phyloP scores from a whole-genome alignment of 2,329 filamentous ascomycete genomes.

The Colletotrichum orchidophilum region DNA sequence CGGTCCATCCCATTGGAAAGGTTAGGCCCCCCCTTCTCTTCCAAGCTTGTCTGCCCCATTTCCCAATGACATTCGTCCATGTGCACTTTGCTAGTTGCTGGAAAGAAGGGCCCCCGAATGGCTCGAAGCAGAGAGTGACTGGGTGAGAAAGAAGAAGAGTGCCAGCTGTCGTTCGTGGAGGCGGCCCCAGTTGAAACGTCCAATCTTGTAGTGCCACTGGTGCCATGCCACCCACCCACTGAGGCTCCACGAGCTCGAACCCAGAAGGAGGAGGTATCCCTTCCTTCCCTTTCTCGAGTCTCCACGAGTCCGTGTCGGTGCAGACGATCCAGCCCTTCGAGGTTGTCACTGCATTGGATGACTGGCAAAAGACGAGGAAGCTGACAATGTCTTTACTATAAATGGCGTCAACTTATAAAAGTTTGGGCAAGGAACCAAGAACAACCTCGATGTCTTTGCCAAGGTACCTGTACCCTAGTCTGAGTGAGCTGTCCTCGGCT shows the following conservation, averaged over 20 bases:
- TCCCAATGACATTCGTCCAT: background rate
- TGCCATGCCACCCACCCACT: background rate
- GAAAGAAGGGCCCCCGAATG: too few species aligned
- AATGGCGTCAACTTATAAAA: background rate
- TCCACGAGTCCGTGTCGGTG: constrained; percentile 2
- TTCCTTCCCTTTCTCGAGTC: background rate
- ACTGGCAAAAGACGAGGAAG: background rate
- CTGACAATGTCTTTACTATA: background rate
- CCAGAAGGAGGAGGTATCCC: background rate
- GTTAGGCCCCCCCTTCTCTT: constrained; percentile 3
- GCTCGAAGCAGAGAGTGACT: too few species aligned
- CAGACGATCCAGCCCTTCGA: background rate
- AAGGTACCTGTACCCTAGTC: background rate
- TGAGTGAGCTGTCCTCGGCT: background rate
- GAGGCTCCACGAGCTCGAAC: background rate
- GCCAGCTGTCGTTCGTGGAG: constrained; percentile 22
- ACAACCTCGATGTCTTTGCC: background rate
- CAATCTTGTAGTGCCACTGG: constrained; percentile 26
- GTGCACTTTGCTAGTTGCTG: background rate
- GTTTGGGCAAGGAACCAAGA: background rate
- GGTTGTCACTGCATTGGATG: background rate
- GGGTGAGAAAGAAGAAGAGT: background rate
- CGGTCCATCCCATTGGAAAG: constrained; percentile 21
- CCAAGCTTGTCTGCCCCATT: background rate
- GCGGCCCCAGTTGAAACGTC: constrained; percentile 1